These are phyloP conservation scores for Aspergillus sp. DNA, from an alignment of 2,329 filamentous ascomycete species.

Conservation along the genomic window DNA sequence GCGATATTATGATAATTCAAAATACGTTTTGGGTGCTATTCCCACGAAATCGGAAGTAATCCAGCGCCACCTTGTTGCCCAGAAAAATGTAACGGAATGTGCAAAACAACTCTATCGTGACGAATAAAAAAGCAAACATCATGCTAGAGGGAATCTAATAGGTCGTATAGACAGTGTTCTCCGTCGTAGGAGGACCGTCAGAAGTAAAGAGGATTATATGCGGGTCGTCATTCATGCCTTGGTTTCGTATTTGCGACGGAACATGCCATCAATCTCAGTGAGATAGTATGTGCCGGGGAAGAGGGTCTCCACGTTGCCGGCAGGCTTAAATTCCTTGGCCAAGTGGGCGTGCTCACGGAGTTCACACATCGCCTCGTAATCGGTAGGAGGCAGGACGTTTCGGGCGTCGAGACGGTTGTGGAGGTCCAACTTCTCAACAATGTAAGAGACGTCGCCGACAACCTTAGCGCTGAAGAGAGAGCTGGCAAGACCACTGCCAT, in stretches of 20 bases:
- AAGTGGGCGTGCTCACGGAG: conserved; percentile 81
- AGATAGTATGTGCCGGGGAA: conserved; percentile 73
- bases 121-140: conserved; percentile 21
- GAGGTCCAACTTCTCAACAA: conserved; percentile 69
- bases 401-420: conserved; percentile 66
- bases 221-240: conserved; percentile 59
- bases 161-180: conserved; percentile 32
- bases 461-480: conserved; percentile 69
- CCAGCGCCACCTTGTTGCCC: conserved; percentile 15
- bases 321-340: conserved; percentile 73
- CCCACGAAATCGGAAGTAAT: conserved; percentile 17
- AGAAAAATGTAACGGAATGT: conserved; percentile 1
- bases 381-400: conserved; percentile 65
- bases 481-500: conserved; percentile 73
- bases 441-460: conserved; percentile 66
- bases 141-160: conserved; percentile 36
- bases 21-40: conserved; percentile 7
- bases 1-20: conserved; percentile 17
- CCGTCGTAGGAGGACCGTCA: conserved; percentile 24
- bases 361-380: conserved; percentile 77
- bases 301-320: conserved; percentile 67
- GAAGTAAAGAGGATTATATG: conserved; percentile 17
- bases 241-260: conserved; percentile 74
- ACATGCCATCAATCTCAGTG: conserved; percentile 79
- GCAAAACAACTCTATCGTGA: conserved; percentile 24